Percentiles rank a stretch among this genome's conserved stretches.
Conservation (phyloP, 495 filamentous ascomycete genomes). For the Xylaria nigripes region DNA sequence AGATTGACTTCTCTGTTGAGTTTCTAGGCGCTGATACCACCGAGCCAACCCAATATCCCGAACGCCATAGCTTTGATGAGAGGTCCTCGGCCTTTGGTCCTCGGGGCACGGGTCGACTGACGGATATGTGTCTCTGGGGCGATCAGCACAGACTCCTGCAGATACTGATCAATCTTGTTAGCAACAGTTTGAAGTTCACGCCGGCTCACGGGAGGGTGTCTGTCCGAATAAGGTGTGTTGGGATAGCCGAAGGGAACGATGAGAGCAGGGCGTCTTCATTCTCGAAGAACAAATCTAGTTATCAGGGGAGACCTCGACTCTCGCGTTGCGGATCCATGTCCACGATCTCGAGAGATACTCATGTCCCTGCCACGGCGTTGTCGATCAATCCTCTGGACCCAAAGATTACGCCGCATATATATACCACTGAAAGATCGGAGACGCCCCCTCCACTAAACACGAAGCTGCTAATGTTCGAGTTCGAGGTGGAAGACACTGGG, state of each 20-base stretch:
- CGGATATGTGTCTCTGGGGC: conserved; percentile 74
- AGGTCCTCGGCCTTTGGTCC: conserved; percentile 47
- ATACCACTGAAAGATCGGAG: conserved; percentile 47
- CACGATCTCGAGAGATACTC: conserved; percentile 33
- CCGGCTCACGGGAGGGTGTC: conserved; percentile 65
- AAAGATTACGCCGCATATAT: conserved; percentile 39
- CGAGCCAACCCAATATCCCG: conserved; percentile 27
- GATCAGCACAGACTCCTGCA: conserved; percentile 84
- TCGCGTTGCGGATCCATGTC: conserved; percentile 42
- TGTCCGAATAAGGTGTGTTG: conserved; percentile 63
- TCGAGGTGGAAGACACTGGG: conserved; percentile 82
- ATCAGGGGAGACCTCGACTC: conserved; percentile 29
- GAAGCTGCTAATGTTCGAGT: conserved; percentile 62
- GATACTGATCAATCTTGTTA: conserved; percentile 86
- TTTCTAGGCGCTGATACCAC: conserved; percentile 47
- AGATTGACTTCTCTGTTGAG: conserved; percentile 61
- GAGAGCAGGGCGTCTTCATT: conserved; percentile 43
- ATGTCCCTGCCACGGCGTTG: conserved; percentile 38
- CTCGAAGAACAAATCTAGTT: conserved; percentile 37
- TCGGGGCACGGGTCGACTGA: conserved; percentile 52
- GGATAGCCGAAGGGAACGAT: conserved; percentile 41
- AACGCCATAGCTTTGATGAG: conserved; percentile 29
- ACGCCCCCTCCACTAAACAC: conserved; percentile 54
- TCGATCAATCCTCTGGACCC: conserved; percentile 52
- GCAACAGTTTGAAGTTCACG: conserved; percentile 90